phyloP scores from a whole-genome alignment of 1,139 yeast species.

The Yamadazyma buinensis region DNA sequence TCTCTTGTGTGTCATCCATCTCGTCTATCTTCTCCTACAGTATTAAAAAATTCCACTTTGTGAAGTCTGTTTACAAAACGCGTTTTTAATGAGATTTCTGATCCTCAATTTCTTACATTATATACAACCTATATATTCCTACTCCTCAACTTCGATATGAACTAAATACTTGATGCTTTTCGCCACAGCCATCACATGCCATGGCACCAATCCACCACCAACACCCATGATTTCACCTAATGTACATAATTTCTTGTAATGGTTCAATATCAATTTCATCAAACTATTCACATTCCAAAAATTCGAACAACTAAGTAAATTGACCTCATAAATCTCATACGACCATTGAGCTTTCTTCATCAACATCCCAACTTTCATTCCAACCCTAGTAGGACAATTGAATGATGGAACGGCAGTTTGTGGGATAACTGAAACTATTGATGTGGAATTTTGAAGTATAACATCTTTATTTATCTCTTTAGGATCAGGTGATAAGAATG shows the following conservation, averaged over 20 bases:
- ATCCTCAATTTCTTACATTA: too few relatives aligned
- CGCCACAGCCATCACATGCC: constrained; percentile 78
- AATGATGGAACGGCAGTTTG: constrained; percentile 60
- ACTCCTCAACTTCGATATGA: constrained; percentile 35
- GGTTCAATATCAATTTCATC: constrained; percentile 58
- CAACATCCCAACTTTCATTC: constrained; percentile 70
- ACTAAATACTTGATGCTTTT: constrained; percentile 53
- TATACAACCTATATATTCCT: too few relatives aligned
- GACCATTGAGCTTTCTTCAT: constrained; percentile 31
- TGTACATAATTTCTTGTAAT: constrained; percentile 64
- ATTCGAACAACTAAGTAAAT: constrained; percentile 65
- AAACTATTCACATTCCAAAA: constrained; percentile 54
- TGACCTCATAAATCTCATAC: constrained; percentile 52
- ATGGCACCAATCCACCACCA: constrained; percentile 49
- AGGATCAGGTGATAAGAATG: constrained; percentile 30
- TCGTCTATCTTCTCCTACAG: too few relatives aligned
- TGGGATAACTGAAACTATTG: constrained; percentile 58
- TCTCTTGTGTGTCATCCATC: constrained; percentile 13
- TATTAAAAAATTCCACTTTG: too few relatives aligned
- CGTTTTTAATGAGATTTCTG: not conserved
- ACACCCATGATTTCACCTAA: constrained; percentile 30
- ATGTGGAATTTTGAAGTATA: constrained; percentile 48
- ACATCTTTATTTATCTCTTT: constrained; percentile 24
- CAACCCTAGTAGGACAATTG: constrained; percentile 67
- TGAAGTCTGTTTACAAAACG: constrained; percentile 1